Evolutionary conservation across 2,329 filamentous ascomycete genomes (phyloP), one percentile per base, ranked within the genome.

Genomic region (Alternaria gaisen): DNA sequence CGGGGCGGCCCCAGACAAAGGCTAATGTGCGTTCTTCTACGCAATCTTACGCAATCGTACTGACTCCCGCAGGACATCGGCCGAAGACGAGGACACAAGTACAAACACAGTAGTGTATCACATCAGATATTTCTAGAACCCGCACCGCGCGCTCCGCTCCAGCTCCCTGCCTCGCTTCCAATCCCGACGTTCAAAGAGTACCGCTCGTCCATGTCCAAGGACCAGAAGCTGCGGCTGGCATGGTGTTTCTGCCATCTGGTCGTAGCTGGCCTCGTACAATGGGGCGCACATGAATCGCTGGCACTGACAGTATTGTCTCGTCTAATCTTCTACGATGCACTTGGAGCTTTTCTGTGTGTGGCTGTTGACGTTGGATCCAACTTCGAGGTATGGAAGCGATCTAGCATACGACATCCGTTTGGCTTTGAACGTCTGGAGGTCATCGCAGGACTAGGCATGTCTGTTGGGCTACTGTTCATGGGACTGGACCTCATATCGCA

Each of bases 101-200:
- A 99, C 85, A 97, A 97, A 77, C 94, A 98, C 82, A 96, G 92
- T 77, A 97, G 92, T 77, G 91, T 99, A 58, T 97, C 92, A 20
- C 94, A 98, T 77, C 94, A 97, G 79, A 96, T 98, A 79, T 97
- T 98, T 79, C 92, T 96, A 70, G 93, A 97, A 77, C 95, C 95
- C 7, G 91, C 93, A 0, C 91, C 88, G 5, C 87, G 94, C 54
- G 91, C 94, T 1, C 94, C 95, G 4, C 87, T 97, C 24, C 91
- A 94, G 38, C 87, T 99, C 0, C 95, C 95, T 1, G 93, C 94
- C 56, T 97, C 94, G 32, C 86, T 99, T 0, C 95, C 95, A 0
- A 91, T 97, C 38, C 95, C 95, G 0, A 99, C 94, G 0, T 83
- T 93, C 62, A 89, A 87, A 67, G 95, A 99, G 82, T 94, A 93